Evolutionary conservation across 371 early-diverging fungal genomes (phyloP).

Genomic region (Rhizomucor miehei): DNA sequence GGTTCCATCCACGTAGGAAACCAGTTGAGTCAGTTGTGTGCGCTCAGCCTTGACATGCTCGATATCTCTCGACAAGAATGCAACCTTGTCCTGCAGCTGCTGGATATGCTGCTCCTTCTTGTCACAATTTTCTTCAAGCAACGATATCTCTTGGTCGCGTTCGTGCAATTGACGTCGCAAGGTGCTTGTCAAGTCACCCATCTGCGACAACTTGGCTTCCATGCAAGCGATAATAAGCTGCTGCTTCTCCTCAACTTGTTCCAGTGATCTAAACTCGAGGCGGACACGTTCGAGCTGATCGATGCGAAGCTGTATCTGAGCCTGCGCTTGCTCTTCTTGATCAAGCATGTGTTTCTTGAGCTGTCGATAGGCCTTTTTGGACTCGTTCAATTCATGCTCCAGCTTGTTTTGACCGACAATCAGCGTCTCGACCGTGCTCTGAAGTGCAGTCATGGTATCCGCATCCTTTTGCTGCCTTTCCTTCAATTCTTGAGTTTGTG

Average conservation of each 20-base stretch:
- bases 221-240: slow-evolving; percentile 30
- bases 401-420: not conserved
- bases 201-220: slow-evolving; percentile 29
- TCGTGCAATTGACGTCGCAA: slow-evolving; percentile 25
- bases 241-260: slow-evolving; percentile 34
- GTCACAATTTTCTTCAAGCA: slow-evolving; percentile 19
- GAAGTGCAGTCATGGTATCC: not conserved
- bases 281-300: slow-evolving; percentile 30
- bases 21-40: slow-evolving; percentile 23
- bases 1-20: slow-evolving; percentile 26
- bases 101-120: slow-evolving; percentile 17
- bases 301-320: slow-evolving; percentile 17
- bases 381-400: slow-evolving; percentile 3
- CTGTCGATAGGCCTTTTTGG: slow-evolving; percentile 3
- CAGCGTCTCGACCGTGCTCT: slow-evolving; percentile 9
- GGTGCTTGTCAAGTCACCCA: slow-evolving; percentile 17
- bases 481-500: slow-evolving; percentile 2
- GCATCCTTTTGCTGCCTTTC: slow-evolving; percentile 4
- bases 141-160: slow-evolving; percentile 16
- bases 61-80: slow-evolving; percentile 23
- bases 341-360: slow-evolving; percentile 19
- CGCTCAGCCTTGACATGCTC: slow-evolving; percentile 24
- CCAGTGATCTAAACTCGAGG: slow-evolving; percentile 23
- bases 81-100: slow-evolving; percentile 20
- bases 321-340: slow-evolving; percentile 23